phyloP scores from a whole-genome alignment of 2,329 filamentous ascomycete genomes.

The Apiospora sp. region DNA sequence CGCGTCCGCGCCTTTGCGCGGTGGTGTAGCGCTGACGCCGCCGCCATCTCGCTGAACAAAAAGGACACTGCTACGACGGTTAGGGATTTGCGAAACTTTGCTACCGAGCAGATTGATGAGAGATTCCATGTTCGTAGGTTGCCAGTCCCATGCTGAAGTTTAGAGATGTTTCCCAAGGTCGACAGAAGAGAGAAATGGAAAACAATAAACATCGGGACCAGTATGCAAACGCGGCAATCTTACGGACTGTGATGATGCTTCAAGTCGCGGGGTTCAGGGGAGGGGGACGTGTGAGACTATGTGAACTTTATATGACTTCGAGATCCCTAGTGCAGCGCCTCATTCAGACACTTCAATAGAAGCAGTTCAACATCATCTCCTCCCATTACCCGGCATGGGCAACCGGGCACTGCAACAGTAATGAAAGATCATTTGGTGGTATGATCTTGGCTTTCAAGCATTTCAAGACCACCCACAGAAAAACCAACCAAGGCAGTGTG shows the following conservation, averaged over 20 bases:
- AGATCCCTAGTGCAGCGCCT: constrained; percentile 7
- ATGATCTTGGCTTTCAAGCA: too few species aligned
- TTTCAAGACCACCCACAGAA: neutral
- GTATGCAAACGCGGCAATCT: neutral
- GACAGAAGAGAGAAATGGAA: neutral
- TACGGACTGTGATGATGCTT: neutral
- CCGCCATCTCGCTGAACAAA: neutral
- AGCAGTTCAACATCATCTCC: neutral
- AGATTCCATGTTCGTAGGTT: neutral
- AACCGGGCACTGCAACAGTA: neutral
- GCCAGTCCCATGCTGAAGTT: neutral
- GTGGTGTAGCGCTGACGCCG: neutral
- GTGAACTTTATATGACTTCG: constrained; percentile 12
- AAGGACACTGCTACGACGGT: neutral
- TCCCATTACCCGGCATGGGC: neutral
- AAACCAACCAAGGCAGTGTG: neutral
- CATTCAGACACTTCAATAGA: constrained; percentile 15
- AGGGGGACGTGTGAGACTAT: constrained; percentile 10
- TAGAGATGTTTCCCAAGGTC: neutral
- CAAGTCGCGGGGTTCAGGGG: neutral
- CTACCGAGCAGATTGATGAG: constrained; percentile 12
- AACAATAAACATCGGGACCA: neutral
- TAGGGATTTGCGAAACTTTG: constrained; percentile 19
- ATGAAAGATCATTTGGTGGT: neutral
- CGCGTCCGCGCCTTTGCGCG: neutral